Base-by-base conservation (phyloP, 1,139 yeast species). In the Sugiyamaella grinbergsii region DNA sequence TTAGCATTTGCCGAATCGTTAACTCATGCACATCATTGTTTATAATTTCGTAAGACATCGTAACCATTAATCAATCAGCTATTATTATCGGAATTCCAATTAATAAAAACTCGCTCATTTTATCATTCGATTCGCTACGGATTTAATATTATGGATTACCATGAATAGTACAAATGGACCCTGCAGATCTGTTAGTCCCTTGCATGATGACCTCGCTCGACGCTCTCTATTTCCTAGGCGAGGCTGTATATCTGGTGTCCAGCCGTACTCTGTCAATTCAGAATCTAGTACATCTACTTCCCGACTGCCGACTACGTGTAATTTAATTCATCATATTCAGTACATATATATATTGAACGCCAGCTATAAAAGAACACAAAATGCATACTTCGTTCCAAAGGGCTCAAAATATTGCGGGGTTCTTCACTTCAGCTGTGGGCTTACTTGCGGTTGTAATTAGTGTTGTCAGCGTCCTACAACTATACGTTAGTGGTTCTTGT, bases 1-100 rank as follows among this genome's bases (percentile, higher is more conserved):
- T 77, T 42, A 73, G 61, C 50, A 67, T 68, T 31, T 76, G 72
- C 62, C 73, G 76, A 11, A 15, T 31, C 3, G 44, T 38, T 4
- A 45, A 15, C 23, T 31, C 20, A 10, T 20, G 4, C 5, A 16
- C 22, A 2, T 32, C 23, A 20, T 2, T 10, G 7, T 32, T 13
- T 13, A n/a, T 31, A 29, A n/a, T 24, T 13, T 11, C 34, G 28
- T 18, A 11, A 2, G 29, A 28, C 34, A 40, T 40, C 28, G 24
- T 28, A 16, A 24, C n/a, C n/a, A n/a, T n/a, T n/a, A n/a, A n/a
- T n/a, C n/a, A n/a, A n/a, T n/a, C n/a, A n/a, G n/a, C n/a, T n/a
- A n/a, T n/a, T n/a, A n/a, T n/a, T n/a, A n/a, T n/a, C n/a, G n/a
- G n/a, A n/a, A n/a, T n/a, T n/a, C n/a, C n/a, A n/a, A n/a, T n/a